Base-by-base conservation (phyloP, 1,284 basidiomycete species). In the Cutaneotrichosporon mucoides region DNA sequence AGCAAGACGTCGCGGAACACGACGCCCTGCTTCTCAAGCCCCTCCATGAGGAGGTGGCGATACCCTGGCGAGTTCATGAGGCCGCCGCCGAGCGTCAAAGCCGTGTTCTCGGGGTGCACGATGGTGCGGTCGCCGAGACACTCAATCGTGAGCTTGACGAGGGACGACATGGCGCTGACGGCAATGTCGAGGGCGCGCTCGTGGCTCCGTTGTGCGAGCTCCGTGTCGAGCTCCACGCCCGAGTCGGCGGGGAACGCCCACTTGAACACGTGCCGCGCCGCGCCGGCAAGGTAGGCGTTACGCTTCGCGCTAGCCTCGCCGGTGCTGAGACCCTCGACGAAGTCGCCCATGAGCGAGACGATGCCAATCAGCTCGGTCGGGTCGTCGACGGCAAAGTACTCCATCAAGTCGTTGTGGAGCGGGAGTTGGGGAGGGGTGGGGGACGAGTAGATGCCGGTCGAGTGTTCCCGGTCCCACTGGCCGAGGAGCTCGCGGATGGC, bases 251-350 rank as follows among this genome's bases (percentile, higher is more conserved):
- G 70, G 55, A 74, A 76, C 7, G 74, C 74, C 68, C 68, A 72
- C 42, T 65, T 57, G 44, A 76, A 65, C 5, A 76, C 67, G 15
- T 70, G 56, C 1, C 73, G 62, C 3, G 70, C 74, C 1, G 73
- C 67, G 11, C 70, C 70, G 2, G 73, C 74, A 11, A 73, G 61
- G 53, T 67, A 62, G 3, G 74, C 74, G 64, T 75, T 76, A 38
- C 74, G 63, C 58, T 66, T 66, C 11, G 66, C 63, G 33, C 64
- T 63, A 7, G 72, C 70, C 59, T 73, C 65, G n/a, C 71, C 71
- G 5, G 62, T 61, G 34, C 57, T 51, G 7, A 68, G 55, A 9
- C 64, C 69, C 13, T 64, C 64, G n/a, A 61, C 60, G 33, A 65
- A 65, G 36, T 63, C 62, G 13, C 62, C 61, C 38, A 68, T 68